These are phyloP conservation scores for Chlamydomonas schloesseri DNA, from an alignment of 139 green algal species.

Conservation along the genomic window DNA sequence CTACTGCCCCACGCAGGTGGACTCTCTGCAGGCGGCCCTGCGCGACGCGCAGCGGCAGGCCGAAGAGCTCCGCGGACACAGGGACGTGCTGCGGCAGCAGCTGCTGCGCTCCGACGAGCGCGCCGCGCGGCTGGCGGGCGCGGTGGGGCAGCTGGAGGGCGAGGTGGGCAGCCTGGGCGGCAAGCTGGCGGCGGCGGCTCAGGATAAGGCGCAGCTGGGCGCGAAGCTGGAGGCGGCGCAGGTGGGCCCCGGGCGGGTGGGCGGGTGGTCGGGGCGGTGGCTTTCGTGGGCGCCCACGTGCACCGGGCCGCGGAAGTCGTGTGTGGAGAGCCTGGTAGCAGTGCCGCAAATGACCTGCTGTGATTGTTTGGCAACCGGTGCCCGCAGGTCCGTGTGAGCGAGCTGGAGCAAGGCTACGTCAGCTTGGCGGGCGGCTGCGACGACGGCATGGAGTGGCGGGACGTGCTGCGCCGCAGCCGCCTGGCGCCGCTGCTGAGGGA, in stretches of 20 bases:
- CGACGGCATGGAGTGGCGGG: not conserved
- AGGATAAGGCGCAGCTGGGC: not conserved
- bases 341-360: no score
- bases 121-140: not conserved
- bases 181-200: not conserved
- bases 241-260: no score
- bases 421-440: not conserved
- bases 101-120: conserved; percentile 1
- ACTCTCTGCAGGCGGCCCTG: not conserved
- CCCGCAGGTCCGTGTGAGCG: not conserved
- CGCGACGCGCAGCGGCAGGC: not conserved
- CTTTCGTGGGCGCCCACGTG: no score
- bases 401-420: conserved; percentile 40
- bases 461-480: conserved; percentile 23
- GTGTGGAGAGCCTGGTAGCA: no score
- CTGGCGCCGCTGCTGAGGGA: not conserved
- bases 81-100: not conserved
- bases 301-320: no score
- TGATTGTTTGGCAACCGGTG: no score
- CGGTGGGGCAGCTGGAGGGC: not conserved
- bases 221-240: conserved; percentile 17
- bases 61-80: not conserved
- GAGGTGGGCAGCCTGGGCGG: not conserved
- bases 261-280: no score
- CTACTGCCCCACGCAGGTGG: not conserved